phyloP scores from a whole-genome alignment of 129 eudicot genomes.

The Arctium minus region DNA sequence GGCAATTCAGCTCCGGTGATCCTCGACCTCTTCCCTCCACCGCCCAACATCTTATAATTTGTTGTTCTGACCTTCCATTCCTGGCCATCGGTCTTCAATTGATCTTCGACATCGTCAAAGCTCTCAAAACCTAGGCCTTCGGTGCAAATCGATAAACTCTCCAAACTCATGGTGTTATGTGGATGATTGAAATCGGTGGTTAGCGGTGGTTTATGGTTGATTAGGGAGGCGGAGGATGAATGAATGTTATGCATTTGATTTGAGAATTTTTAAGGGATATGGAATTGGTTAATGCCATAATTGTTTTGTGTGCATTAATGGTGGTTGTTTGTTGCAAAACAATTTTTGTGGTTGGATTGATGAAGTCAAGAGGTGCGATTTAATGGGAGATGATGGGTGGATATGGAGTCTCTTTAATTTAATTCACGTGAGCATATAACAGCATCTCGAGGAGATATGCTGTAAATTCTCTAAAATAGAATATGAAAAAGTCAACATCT shows the following conservation, averaged over 20 bases:
- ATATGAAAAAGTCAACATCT: too few species aligned
- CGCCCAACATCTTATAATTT: not conserved
- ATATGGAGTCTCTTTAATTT: too few species aligned
- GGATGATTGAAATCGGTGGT: not conserved
- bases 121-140: slow-evolving; percentile 85
- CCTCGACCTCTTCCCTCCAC: slow-evolving; percentile 8
- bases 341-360: not conserved
- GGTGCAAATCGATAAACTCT: slow-evolving; percentile 44
- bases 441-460: too few species aligned
- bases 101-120: slow-evolving; percentile 47
- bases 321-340: not conserved
- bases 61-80: not conserved
- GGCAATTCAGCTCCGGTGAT: slow-evolving; percentile 13
- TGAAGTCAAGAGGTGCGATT: not conserved
- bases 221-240: not conserved
- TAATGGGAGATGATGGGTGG: not conserved
- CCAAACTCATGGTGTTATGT: slow-evolving; percentile 33
- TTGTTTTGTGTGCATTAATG: not conserved
- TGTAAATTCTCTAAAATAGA: too few species aligned
- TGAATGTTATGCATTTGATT: not conserved
- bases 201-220: not conserved
- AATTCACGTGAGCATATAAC: too few species aligned
- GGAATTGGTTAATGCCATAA: not conserved
- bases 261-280: not conserved
- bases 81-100: not conserved